Conservation (phyloP, 208 protist genomes). For the Wallacemonas rigidus region DNA sequence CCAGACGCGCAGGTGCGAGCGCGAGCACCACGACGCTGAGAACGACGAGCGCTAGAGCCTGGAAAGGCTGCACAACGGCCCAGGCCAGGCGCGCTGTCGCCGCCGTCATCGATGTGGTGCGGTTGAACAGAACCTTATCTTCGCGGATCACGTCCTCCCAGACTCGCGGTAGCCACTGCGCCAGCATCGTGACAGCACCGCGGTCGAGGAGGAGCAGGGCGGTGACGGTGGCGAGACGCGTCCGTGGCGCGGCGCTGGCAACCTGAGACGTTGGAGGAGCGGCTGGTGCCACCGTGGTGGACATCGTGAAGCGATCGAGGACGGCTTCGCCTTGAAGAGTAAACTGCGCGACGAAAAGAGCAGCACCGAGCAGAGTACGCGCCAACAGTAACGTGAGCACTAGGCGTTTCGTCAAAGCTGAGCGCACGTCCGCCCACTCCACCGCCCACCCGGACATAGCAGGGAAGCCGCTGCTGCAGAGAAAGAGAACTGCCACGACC, state of each 20-base stretch:
- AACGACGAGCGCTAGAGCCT: neutral
- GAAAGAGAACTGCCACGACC: neutral
- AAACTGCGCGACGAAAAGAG: slow-evolving; percentile 10
- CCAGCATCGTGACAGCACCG: slow-evolving; percentile 3
- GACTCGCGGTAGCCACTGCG: slow-evolving; percentile 1
- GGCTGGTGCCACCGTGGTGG: neutral
- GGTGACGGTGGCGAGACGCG: neutral
- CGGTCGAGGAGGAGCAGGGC: neutral
- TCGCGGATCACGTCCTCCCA: slow-evolving; percentile 13
- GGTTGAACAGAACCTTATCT: slow-evolving; percentile 16
- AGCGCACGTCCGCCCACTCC: slow-evolving; percentile 2
- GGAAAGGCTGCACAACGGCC: slow-evolving; percentile 3
- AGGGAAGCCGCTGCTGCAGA: slow-evolving; percentile 1
- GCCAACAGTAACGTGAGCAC: slow-evolving; percentile 3
- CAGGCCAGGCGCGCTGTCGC: slow-evolving; percentile 9
- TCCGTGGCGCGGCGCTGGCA: neutral
- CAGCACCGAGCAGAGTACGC: neutral
- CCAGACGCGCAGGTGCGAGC: neutral
- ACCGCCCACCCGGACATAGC: neutral
- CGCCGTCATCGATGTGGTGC: slow-evolving; percentile 9
- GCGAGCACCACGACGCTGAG: neutral
- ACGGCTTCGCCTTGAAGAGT: neutral
- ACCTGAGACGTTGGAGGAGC: neutral
- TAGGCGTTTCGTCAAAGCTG: neutral
- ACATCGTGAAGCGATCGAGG: neutral